Conservation (phyloP, 2,329 filamentous ascomycete genomes). For the Fusarium sp. region DNA sequence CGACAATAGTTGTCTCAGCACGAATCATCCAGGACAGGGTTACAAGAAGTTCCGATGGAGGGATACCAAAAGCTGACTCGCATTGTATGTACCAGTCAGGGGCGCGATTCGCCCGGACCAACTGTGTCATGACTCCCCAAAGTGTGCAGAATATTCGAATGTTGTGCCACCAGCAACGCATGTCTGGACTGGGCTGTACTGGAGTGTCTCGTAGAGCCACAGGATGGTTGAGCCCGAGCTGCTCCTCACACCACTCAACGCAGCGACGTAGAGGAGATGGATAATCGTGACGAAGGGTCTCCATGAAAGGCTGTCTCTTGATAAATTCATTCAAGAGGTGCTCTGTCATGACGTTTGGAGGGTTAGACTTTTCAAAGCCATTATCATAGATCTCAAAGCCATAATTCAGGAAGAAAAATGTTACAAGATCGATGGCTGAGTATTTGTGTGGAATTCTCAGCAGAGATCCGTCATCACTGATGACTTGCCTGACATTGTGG, state of each 20-base stretch:
- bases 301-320: conserved; percentile 36
- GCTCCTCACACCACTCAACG: conserved; percentile 40
- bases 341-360: conserved; percentile 24
- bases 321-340: conserved; percentile 42
- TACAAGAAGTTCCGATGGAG: conserved; percentile 46
- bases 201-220: conserved; percentile 34
- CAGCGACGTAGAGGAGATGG: conserved; percentile 34
- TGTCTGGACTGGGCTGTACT: conserved; percentile 20
- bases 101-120: conserved; percentile 23
- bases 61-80: conserved; percentile 44
- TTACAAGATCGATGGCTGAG: conserved; percentile 42
- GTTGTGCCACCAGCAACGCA: conserved; percentile 41
- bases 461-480: conserved; percentile 25
- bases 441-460: conserved; percentile 23
- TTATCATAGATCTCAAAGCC: conserved; percentile 43
- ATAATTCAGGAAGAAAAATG: conserved; percentile 38
- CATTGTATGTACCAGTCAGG: conserved; percentile 43
- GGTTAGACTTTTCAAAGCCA: conserved; percentile 7
- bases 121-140: conserved; percentile 39
- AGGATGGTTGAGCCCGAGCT: conserved; percentile 28
- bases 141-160: conserved; percentile 46
- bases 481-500: conserved; percentile 15
- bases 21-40: conserved; percentile 47
- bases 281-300: conserved; percentile 6
- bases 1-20: conserved; percentile 8